Conservation (phyloP, 2,329 filamentous ascomycete genomes). For the Botrytis aclada region DNA sequence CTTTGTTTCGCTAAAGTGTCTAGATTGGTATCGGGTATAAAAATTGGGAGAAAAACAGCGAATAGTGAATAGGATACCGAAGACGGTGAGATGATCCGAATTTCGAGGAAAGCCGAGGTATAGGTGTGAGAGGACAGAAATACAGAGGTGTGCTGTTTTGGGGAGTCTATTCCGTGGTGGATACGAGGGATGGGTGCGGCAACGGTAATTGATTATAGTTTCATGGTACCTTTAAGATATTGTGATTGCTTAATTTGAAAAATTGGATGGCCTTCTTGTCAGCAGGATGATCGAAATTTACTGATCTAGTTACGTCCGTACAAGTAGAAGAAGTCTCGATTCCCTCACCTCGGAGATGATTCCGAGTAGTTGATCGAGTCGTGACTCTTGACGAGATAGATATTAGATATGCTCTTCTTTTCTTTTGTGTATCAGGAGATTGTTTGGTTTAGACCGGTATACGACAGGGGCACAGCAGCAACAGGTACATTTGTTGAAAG, state of each 20-base stretch:
- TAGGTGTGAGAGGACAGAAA: background rate
- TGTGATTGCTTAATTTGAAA: background rate
- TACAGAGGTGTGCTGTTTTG: background rate
- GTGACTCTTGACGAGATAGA: background rate
- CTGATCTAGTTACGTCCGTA: background rate
- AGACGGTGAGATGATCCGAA: conserved; percentile 6
- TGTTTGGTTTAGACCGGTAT: conserved; percentile 3
- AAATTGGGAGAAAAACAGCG: background rate
- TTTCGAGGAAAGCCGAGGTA: conserved; percentile 1
- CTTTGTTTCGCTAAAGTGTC: conserved; percentile 8
- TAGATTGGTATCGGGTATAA: conserved; percentile 4
- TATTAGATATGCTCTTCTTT: background rate
- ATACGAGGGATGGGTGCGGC: background rate
- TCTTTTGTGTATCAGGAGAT: conserved; percentile 3
- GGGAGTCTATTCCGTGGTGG: background rate
- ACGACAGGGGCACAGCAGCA: background rate
- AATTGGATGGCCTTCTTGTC: background rate
- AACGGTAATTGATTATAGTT: background rate
- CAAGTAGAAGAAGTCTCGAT: background rate
- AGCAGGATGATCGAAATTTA: background rate
- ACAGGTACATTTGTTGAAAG: background rate
- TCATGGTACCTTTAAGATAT: background rate
- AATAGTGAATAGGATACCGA: background rate
- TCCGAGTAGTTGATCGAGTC: background rate
- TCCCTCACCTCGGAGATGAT: background rate